phyloP scores from a whole-genome alignment of 306 rosid species.

The Clitoria ternatea region DNA sequence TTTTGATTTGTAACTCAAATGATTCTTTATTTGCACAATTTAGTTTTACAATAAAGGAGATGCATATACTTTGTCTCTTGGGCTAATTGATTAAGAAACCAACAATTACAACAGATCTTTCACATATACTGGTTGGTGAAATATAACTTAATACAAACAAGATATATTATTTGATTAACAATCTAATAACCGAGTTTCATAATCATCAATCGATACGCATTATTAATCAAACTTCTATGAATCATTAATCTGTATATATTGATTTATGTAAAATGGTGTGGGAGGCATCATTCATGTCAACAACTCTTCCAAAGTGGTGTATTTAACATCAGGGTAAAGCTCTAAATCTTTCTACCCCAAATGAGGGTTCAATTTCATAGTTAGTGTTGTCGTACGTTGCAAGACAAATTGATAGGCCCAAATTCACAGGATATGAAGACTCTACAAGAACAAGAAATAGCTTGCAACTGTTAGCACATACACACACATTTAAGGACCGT shows the following conservation, averaged over 20 bases:
- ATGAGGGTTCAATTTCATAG: constrained; percentile 51
- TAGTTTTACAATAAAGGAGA: not conserved
- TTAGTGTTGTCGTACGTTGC: constrained; percentile 43
- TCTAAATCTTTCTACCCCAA: constrained; percentile 62
- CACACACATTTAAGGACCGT: not conserved
- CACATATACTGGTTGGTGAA: not conserved
- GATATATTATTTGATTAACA: not conserved
- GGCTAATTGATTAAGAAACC: not conserved
- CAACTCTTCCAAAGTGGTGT: constrained; percentile 43
- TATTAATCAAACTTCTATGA: not conserved
- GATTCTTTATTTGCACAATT: not conserved
- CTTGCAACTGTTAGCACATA: not conserved
- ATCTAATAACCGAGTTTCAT: not conserved
- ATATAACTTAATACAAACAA: not conserved
- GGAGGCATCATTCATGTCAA: not conserved
- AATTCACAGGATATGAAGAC: not conserved
- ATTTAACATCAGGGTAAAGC: constrained; percentile 61
- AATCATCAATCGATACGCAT: not conserved
- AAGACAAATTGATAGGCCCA: constrained; percentile 34
- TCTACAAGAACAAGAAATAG: not conserved
- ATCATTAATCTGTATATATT: not conserved
- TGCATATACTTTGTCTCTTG: not conserved
- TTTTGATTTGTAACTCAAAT: not conserved
- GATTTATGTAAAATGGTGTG: constrained; percentile 1
- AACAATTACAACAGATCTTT: not conserved